Evolutionary conservation across 441 rosid species (phyloP), one percentile per base, ranked within the genome.

Genomic region (Cnidoscolus chayamansa): DNA sequence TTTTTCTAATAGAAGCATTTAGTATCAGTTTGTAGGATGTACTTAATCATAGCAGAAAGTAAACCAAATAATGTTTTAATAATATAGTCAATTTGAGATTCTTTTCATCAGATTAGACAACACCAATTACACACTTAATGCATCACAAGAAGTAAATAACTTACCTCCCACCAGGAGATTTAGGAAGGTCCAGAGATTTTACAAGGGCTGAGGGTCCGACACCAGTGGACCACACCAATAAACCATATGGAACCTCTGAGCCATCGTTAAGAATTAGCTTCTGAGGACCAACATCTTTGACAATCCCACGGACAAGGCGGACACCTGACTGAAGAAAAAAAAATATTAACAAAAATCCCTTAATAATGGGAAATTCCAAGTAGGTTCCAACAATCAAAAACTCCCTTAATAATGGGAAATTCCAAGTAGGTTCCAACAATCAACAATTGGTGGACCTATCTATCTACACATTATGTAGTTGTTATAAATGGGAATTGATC

Each of bases 221-320:
- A 68, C 98, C 97, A 6, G 98, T 91, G 63, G 97, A 91, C 98
- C 98, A 93, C 8, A 89, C 96, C 78, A 93, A 77, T 70, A 93
- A 77, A 32, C 98, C 97, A 67, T 91, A 91, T 1, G 97, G 98
- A 68, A 93, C 96, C 84, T 85, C 96, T 3, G 92, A 77, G 71
- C 91, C 96, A 79, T 93, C 95, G 57, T 69, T 86, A 56, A 93
- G 96, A 71, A 91, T 77, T 65, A 93, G 81, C 77, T 85, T 84
- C 79, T 79, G 81, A 65, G 94, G 90, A 78, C 89, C 53, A 65
- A 93, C 97, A 77, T 87, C 97, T 84, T 88, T 93, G 75, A 93
- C 98, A 78, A 87, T 75, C 60, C 98, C 98, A 65, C 85, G 90
- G 55, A 93, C 92, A 68, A 93, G 88, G 67, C 73, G 88, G 77